phyloP scores from a whole-genome alignment of 2,329 filamentous ascomycete genomes.

The Aspergillus unguis region DNA sequence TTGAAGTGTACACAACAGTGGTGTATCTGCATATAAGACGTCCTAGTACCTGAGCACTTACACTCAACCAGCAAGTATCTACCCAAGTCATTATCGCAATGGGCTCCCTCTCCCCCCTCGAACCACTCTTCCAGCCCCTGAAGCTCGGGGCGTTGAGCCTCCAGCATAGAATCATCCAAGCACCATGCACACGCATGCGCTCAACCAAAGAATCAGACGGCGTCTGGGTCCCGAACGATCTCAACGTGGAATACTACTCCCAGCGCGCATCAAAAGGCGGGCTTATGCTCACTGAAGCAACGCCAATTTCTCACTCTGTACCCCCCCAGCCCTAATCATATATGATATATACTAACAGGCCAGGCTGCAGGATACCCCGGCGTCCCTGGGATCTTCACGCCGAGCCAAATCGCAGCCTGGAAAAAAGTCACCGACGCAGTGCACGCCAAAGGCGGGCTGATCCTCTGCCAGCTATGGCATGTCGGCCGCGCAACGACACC shows the following conservation, averaged over 20 bases:
- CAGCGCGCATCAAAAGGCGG: constrained; percentile 34
- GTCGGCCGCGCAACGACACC: constrained; percentile 39
- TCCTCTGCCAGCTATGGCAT: constrained; percentile 37
- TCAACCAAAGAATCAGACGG: constrained; percentile 27
- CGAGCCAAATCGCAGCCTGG: constrained; percentile 31
- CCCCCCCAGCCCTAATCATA: neutral
- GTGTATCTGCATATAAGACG: neutral
- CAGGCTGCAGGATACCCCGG: constrained; percentile 30
- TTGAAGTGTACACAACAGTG: neutral
- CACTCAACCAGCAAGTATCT: neutral
- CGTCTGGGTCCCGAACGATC: constrained; percentile 28
- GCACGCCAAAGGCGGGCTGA: constrained; percentile 30
- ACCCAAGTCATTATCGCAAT: constrained; percentile 9
- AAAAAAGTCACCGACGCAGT: constrained; percentile 33
- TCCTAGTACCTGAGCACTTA: neutral
- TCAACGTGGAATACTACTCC: constrained; percentile 30
- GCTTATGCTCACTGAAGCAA: constrained; percentile 35
- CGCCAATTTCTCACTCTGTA: constrained; percentile 28
- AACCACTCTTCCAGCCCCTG: constrained; percentile 37
- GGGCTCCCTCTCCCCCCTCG: constrained; percentile 23
- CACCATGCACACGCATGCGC: constrained; percentile 29
- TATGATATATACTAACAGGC: neutral
- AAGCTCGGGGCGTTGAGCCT: constrained; percentile 23
- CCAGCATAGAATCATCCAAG: constrained; percentile 27
- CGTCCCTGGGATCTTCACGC: constrained; percentile 30